Conservation (phyloP, 441 rosid genomes). For the Daphne laureola region DNA sequence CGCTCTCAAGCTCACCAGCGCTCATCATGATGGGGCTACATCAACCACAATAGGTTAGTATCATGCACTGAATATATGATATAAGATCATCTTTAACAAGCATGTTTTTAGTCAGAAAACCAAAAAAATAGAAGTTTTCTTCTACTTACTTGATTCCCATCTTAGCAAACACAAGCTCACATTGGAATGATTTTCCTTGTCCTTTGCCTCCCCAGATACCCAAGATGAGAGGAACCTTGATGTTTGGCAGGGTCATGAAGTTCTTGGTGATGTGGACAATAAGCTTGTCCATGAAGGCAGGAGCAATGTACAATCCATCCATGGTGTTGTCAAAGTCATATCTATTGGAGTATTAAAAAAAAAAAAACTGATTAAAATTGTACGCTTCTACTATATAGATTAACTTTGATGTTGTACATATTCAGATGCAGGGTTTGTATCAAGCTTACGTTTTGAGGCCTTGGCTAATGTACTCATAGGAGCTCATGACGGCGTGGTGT, state of each 20-base stretch:
- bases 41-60: background rate
- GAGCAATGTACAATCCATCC: slow-evolving; percentile 82
- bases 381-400: too few species aligned
- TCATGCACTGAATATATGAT: too few species aligned
- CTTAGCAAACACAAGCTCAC: slow-evolving; percentile 89
- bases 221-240: slow-evolving; percentile 90
- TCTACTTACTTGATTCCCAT: slow-evolving; percentile 68
- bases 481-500: slow-evolving; percentile 57
- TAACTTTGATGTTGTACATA: background rate
- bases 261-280: slow-evolving; percentile 86
- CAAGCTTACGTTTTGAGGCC: slow-evolving; percentile 52
- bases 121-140: too few species aligned
- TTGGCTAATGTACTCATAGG: slow-evolving; percentile 66
- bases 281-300: slow-evolving; percentile 92
- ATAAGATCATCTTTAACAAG: too few species aligned
- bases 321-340: slow-evolving; percentile 64
- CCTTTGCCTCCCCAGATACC: slow-evolving; percentile 98
- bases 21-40: slow-evolving; percentile 96
- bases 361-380: background rate
- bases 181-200: slow-evolving; percentile 89
- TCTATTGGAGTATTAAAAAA: slow-evolving; percentile 21
- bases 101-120: too few species aligned
- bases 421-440: background rate
- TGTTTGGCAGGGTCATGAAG: slow-evolving; percentile 77
- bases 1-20: slow-evolving; percentile 92